These are phyloP conservation scores for Chimonanthus praecox DNA, from an alignment of 164 flowering plant species.

Conservation along the genomic window DNA sequence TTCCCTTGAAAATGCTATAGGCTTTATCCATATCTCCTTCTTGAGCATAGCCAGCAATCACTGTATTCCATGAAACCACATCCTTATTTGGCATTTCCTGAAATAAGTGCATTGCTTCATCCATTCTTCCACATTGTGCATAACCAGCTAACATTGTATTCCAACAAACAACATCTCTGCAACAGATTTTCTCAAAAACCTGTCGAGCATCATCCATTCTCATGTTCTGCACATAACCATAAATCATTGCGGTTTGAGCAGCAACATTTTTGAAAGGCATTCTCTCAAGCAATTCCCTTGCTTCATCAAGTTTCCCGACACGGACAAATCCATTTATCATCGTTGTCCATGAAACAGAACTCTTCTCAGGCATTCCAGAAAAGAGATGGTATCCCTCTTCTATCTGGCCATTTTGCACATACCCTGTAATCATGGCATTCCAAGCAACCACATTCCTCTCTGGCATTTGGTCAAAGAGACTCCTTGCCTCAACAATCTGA, in stretches of 20 bases:
- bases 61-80: conserved; percentile 11
- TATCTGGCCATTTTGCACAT: not conserved
- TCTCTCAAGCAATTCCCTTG: conserved; percentile 7
- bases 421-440: conserved; percentile 17
- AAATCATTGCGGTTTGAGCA: conserved; percentile 13
- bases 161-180: conserved; percentile 13
- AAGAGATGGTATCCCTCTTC: not conserved
- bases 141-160: conserved; percentile 14
- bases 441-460: conserved; percentile 17
- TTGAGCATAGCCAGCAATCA: conserved; percentile 10
- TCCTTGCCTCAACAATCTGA: conserved; percentile 1
- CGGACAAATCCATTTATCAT: conserved; percentile 12
- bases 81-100: conserved; percentile 11
- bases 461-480: conserved; percentile 11
- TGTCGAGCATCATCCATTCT: conserved; percentile 13
- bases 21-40: conserved; percentile 13
- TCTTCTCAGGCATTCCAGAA: conserved; percentile 1
- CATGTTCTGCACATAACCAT: conserved; percentile 12
- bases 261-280: conserved; percentile 16
- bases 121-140: conserved; percentile 13
- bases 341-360: conserved; percentile 8
- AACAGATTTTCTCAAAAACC: conserved; percentile 6
- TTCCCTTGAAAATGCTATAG: conserved; percentile 2
- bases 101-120: conserved; percentile 12
- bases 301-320: conserved; percentile 11